Evolutionary conservation across 306 rosid species (phyloP).

Genomic region (Prunus mongolica): DNA sequence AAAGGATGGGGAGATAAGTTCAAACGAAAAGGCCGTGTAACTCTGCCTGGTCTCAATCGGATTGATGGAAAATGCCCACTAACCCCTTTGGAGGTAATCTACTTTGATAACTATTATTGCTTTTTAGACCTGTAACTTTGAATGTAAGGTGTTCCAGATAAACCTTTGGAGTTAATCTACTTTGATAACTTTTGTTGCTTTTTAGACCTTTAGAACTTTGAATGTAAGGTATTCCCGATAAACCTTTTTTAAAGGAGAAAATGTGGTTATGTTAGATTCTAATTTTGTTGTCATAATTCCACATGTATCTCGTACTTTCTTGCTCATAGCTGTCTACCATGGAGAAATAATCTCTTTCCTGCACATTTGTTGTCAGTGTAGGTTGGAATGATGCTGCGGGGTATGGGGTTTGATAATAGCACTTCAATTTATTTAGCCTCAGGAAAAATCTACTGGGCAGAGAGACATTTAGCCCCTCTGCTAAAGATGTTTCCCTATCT

Average conservation of each 20-base stretch:
- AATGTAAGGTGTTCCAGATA: not conserved
- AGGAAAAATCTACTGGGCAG: constrained; percentile 73
- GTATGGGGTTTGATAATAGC: constrained; percentile 83
- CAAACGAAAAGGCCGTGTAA: constrained; percentile 60
- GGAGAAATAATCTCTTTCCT: constrained; percentile 21
- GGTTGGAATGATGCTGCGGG: constrained; percentile 96
- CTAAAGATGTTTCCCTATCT: constrained; percentile 77
- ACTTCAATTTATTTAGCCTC: constrained; percentile 88
- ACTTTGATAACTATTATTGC: constrained; percentile 14
- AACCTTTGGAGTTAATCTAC: not conserved
- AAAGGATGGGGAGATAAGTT: constrained; percentile 88
- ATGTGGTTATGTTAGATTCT: not conserved
- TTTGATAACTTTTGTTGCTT: no score
- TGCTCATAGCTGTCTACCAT: not conserved
- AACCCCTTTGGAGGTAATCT: constrained; percentile 79
- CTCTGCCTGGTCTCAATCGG: constrained; percentile 69
- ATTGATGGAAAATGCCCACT: constrained; percentile 90
- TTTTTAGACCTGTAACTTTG: constrained; percentile 2
- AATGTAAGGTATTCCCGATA: no score
- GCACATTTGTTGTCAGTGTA: constrained; percentile 35
- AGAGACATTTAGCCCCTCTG: constrained; percentile 76
- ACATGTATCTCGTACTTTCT: not conserved
- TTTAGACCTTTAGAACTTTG: no score
- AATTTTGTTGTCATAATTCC: not conserved
- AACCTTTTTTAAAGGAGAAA: not conserved